These are phyloP conservation scores for Cercospora sp. DNA, from an alignment of 2,329 filamentous ascomycete species.

Conservation along the genomic window DNA sequence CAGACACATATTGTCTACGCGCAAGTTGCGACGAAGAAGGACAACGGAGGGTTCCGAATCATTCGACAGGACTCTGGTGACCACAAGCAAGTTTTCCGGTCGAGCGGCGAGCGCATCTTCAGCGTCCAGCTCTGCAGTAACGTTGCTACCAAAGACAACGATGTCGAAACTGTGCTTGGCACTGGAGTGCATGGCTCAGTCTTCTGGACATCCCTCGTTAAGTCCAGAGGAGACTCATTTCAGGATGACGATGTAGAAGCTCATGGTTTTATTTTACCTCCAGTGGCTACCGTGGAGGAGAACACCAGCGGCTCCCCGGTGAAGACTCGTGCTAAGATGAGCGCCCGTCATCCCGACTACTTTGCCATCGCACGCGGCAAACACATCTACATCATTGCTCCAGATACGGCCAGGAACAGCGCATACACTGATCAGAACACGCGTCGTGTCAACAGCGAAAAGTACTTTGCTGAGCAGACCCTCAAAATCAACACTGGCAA, in stretches of 20 bases:
- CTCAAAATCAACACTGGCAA: constrained; percentile 96
- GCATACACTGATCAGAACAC: constrained; percentile 52
- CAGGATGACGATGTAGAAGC: constrained; percentile 77
- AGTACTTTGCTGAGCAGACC: constrained; percentile 80
- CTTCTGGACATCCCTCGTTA: constrained; percentile 87
- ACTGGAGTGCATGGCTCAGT: constrained; percentile 93
- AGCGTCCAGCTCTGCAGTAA: constrained; percentile 81
- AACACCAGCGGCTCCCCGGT: constrained; percentile 88
- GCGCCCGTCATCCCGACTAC: constrained; percentile 84
- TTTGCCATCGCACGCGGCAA: constrained; percentile 96
- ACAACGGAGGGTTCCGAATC: constrained; percentile 86
- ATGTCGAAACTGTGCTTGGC: constrained; percentile 80
- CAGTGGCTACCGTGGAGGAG: constrained; percentile 80
- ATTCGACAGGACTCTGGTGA: constrained; percentile 92
- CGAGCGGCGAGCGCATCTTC: constrained; percentile 90
- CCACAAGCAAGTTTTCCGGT: constrained; percentile 87
- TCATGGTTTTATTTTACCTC: constrained; percentile 85
- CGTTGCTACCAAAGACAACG: constrained; percentile 50
- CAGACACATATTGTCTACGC: constrained; percentile 92
- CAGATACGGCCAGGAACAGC: constrained; percentile 54
- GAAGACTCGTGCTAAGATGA: constrained; percentile 92
- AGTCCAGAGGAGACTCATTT: constrained; percentile 74
- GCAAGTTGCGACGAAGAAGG: constrained; percentile 62
- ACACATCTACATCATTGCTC: constrained; percentile 84
- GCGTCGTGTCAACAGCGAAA: constrained; percentile 77